Evolutionary conservation across 2,329 filamentous ascomycete genomes (phyloP).

Genomic region (Byssoonygena ceratinophila): DNA sequence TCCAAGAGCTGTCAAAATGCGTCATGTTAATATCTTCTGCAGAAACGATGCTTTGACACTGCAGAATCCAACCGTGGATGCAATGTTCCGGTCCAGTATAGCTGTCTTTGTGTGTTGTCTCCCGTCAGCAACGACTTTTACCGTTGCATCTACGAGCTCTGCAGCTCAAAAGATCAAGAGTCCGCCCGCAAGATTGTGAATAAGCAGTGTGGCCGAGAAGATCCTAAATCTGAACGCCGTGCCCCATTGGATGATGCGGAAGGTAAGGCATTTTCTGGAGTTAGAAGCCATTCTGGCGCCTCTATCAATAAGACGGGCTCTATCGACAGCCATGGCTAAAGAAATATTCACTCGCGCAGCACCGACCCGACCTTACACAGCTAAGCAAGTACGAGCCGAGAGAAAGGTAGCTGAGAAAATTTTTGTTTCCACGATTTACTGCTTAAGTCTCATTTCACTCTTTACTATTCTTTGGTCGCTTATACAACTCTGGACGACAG

Average conservation of each 20-base stretch:
- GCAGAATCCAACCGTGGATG: constrained; percentile 8
- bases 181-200: constrained; percentile 1
- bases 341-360: neutral
- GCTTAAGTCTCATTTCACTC: neutral
- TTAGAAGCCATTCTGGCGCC: neutral
- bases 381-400: neutral
- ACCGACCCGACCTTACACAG: neutral
- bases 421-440: neutral
- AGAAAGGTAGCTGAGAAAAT: constrained; percentile 1
- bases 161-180: neutral
- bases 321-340: neutral
- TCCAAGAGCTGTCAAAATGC: neutral
- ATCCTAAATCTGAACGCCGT: neutral
- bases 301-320: neutral
- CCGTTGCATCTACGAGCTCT: constrained; percentile 1
- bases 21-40: neutral
- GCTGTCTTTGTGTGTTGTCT: constrained; percentile 8
- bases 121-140: constrained; percentile 8
- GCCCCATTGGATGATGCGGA: neutral
- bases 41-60: constrained; percentile 9
- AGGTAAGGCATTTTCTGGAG: neutral
- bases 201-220: neutral
- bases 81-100: constrained; percentile 9
- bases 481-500: neutral
- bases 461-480: neutral